Conservation (phyloP, 768 basidiomycete species). For the Trametes villosa region DNA sequence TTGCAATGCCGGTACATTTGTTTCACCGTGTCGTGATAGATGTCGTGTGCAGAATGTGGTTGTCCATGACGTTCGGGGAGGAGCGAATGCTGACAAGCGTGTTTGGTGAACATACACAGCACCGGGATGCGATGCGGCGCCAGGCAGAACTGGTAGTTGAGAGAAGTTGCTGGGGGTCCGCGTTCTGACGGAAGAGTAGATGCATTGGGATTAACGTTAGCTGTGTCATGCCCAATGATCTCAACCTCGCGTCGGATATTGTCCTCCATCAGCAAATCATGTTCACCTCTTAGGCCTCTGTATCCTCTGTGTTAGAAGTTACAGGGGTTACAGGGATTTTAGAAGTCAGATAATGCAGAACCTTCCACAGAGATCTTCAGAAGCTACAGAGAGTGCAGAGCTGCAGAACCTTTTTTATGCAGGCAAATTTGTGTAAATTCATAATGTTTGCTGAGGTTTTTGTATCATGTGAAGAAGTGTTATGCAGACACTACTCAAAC, state of each 20-base stretch:
- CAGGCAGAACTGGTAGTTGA: background rate
- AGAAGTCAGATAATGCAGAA: too few species aligned
- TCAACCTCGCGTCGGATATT: background rate
- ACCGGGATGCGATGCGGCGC: background rate
- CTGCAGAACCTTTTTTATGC: too few species aligned
- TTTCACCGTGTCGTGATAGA: background rate
- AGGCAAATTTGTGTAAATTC: too few species aligned
- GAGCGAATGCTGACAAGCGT: background rate
- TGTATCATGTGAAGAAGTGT: too few species aligned
- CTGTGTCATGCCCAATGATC: background rate
- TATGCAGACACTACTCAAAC: too few species aligned
- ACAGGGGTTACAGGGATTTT: background rate
- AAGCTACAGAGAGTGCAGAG: too few species aligned
- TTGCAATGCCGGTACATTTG: background rate
- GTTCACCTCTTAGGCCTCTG: background rate
- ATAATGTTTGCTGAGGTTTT: too few species aligned
- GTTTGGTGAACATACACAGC: background rate
- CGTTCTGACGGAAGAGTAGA: background rate
- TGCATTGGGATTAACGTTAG: background rate
- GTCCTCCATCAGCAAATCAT: background rate
- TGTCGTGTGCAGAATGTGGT: background rate
- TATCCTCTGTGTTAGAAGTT: background rate
- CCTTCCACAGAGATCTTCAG: too few species aligned
- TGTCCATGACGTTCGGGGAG: background rate
- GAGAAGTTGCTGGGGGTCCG: background rate